A percentile compares a stretch with the other conserved stretches of the same genome.
phyloP scores from a whole-genome alignment of 768 basidiomycete species.

The Rhizopogon sp. region DNA sequence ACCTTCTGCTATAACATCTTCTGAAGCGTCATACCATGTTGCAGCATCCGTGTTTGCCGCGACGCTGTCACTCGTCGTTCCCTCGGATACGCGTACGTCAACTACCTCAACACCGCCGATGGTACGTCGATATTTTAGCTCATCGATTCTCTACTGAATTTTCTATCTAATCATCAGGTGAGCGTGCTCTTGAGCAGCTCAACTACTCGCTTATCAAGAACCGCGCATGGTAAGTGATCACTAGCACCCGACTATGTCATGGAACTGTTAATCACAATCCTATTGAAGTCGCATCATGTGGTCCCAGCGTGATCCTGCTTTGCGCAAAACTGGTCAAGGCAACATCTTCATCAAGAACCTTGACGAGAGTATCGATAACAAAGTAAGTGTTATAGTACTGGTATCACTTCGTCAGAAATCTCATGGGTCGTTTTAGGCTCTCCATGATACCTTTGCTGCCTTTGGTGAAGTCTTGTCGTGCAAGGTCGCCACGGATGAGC shows the following conservation, averaged over 20 bases:
- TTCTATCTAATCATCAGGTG: slow-evolving; percentile 46
- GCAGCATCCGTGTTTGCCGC: slow-evolving; percentile 97
- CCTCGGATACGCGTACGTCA: slow-evolving; percentile 99
- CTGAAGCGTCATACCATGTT: not conserved
- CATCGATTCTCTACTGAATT: not conserved
- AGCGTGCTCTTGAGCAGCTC: slow-evolving; percentile 97
- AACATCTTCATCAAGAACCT: slow-evolving; percentile 99
- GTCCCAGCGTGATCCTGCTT: slow-evolving; percentile 99
- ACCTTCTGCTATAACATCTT: not conserved
- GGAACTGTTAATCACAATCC: slow-evolving; percentile 2
- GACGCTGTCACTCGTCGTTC: slow-evolving; percentile 99
- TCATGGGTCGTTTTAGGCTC: slow-evolving; percentile 52
- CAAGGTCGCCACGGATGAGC: slow-evolving; percentile 97
- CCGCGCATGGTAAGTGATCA: slow-evolving; percentile 76
- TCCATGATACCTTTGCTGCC: slow-evolving; percentile 98
- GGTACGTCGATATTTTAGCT: slow-evolving; percentile 44
- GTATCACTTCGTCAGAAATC: not conserved
- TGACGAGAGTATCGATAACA: slow-evolving; percentile 96
- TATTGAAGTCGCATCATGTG: slow-evolving; percentile 94
- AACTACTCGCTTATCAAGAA: slow-evolving; percentile 99
- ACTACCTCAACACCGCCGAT: slow-evolving; percentile 93
- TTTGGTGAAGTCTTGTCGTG: slow-evolving; percentile 98
- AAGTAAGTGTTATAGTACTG: slow-evolving; percentile 40
- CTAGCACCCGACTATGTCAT: not conserved
- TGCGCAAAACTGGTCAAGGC: slow-evolving; percentile 99